Evolutionary conservation across 805 yeast genomes (phyloP).

Genomic region (Clavispora vitiphila): DNA sequence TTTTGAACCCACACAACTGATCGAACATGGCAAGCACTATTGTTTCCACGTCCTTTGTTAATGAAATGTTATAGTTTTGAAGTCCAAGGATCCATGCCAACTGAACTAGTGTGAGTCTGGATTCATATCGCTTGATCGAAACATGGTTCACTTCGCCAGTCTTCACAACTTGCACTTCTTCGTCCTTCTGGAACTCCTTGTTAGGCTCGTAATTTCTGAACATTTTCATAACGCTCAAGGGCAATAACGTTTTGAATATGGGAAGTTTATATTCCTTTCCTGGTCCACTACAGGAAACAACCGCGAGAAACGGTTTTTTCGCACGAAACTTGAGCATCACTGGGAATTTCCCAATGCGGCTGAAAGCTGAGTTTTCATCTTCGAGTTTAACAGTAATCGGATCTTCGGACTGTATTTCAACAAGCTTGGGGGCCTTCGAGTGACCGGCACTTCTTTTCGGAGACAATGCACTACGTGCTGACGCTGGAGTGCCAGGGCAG

Average conservation of each 20-base stretch:
- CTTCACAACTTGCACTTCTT: neutral
- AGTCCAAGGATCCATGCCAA: constrained; percentile 10
- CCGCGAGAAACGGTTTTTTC: neutral
- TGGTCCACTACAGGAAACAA: constrained; percentile 6
- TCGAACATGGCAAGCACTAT: constrained; percentile 49
- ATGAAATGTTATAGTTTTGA: constrained; percentile 34
- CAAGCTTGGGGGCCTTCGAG: neutral
- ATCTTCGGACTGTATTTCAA: neutral
- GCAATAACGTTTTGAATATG: constrained; percentile 3
- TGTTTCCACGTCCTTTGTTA: constrained; percentile 53
- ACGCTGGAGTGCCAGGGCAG: neutral
- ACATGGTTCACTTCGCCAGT: constrained; percentile 1
- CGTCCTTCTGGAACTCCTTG: constrained; percentile 4
- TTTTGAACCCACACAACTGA: constrained; percentile 58
- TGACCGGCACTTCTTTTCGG: neutral
- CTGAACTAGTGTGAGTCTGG: constrained; percentile 12
- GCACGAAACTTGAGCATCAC: neutral
- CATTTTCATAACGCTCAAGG: constrained; percentile 1
- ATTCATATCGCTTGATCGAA: constrained; percentile 7
- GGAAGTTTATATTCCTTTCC: constrained; percentile 10
- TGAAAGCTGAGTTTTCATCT: neutral
- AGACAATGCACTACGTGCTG: neutral
- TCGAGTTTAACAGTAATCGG: neutral
- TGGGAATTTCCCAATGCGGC: neutral
- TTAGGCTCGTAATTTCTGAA: neutral